Percentiles rank a stretch among this genome's conserved stretches.
Conservation (phyloP, 805 yeast species). For the Saccharomycopsis guyanensis region DNA sequence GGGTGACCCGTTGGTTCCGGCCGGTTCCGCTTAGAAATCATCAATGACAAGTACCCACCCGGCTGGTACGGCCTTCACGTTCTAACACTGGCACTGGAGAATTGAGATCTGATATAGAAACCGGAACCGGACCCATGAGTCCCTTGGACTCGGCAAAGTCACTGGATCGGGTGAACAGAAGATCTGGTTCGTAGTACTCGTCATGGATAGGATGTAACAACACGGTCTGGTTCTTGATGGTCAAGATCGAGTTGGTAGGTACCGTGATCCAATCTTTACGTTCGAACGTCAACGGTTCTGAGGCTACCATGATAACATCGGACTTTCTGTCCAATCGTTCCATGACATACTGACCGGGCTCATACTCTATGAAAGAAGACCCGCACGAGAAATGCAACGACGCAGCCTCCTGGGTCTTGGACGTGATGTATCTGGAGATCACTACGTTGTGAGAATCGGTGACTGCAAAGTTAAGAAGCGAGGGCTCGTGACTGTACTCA, state of each 20-base stretch:
- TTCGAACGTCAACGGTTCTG: conserved; percentile 94
- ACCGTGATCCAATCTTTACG: conserved; percentile 97
- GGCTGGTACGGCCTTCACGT: conserved; percentile 58
- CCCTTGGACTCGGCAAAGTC: conserved; percentile 87
- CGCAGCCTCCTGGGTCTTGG: conserved; percentile 91
- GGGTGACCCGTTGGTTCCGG: too few species aligned
- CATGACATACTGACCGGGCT: conserved; percentile 90
- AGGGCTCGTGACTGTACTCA: conserved; percentile 50
- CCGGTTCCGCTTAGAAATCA: too few species aligned
- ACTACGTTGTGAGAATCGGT: conserved; percentile 88
- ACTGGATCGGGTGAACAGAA: conserved; percentile 60
- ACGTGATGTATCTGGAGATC: conserved; percentile 81
- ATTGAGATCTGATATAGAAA: conserved; percentile 34
- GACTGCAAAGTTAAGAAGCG: conserved; percentile 85
- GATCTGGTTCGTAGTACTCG: conserved; percentile 75
- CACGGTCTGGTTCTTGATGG: conserved; percentile 79
- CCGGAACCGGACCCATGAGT: conserved; percentile 84
- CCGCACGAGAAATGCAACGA: conserved; percentile 93
- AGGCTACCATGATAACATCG: conserved; percentile 92
- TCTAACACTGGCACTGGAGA: conserved; percentile 68
- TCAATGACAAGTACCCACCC: conserved; percentile 13
- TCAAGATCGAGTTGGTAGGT: conserved; percentile 82
- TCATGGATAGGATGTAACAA: conserved; percentile 85
- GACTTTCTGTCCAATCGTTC: conserved; percentile 89
- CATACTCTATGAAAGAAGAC: conserved; percentile 79